phyloP scores from a whole-genome alignment of 768 basidiomycete genomes.

The Boletus eberwhitei region DNA sequence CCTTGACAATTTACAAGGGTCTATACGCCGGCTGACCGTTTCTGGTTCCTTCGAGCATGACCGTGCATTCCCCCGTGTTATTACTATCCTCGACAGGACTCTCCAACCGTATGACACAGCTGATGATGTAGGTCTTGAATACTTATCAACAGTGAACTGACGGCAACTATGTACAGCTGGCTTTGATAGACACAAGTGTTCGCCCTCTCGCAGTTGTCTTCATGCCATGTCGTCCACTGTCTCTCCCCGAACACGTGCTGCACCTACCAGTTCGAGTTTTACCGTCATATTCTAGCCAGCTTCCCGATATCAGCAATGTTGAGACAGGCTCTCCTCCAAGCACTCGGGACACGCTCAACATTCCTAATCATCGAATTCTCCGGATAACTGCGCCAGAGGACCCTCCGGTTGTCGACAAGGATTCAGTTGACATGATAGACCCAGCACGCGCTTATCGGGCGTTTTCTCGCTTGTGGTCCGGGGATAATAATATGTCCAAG shows the following conservation, averaged over 20 bases:
- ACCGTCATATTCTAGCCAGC: conserved; percentile 17
- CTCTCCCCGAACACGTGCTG: conserved; percentile 38
- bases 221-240: conserved; percentile 47
- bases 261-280: conserved; percentile 59
- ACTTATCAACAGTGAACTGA: conserved; percentile 24
- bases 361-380: conserved; percentile 41
- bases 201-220: conserved; percentile 70
- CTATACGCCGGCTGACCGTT: conserved; percentile 23
- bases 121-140: conserved; percentile 29
- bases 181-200: conserved; percentile 36
- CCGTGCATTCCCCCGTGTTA: conserved; percentile 27
- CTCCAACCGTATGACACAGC: conserved; percentile 12
- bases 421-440: conserved; percentile 42
- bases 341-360: conserved; percentile 42
- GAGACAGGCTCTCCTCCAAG: conserved; percentile 28
- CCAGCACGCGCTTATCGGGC: conserved; percentile 42
- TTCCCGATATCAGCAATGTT: conserved; percentile 28
- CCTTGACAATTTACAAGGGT: conserved; percentile 21
- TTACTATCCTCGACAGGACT: conserved; percentile 41
- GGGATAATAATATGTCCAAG: conserved; percentile 34
- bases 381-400: conserved; percentile 34
- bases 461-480: conserved; percentile 43
- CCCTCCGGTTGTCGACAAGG: conserved; percentile 45
- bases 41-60: conserved; percentile 27
- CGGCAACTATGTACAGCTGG: conserved; percentile 37